Evolutionary conservation across 2,329 filamentous ascomycete genomes (phyloP).

Genomic region (Lachnellula hyalina): DNA sequence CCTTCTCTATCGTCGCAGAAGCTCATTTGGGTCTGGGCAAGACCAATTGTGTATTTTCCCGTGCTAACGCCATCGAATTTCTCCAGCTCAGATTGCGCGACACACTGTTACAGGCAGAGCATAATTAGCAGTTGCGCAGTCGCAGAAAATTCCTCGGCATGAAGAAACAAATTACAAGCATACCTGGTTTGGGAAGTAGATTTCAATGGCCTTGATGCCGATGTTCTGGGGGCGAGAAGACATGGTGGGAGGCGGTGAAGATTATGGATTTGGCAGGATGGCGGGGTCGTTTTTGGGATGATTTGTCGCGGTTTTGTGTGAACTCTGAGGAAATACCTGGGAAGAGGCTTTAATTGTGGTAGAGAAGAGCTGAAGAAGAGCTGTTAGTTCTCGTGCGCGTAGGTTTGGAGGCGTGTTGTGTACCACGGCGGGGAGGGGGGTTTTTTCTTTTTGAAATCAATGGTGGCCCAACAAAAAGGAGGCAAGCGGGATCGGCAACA

Average conservation of each 20-base stretch:
- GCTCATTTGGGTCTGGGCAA: conserved; percentile 87
- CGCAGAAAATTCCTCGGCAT: neutral
- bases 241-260: conserved; percentile 44
- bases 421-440: no score
- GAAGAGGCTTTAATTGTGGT: no score
- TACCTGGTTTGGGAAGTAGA: conserved; percentile 85
- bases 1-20: conserved; percentile 88
- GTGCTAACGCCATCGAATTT: conserved; percentile 78
- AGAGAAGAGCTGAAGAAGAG: no score
- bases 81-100: conserved; percentile 77
- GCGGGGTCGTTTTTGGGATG: neutral
- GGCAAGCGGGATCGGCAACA: no score
- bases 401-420: no score
- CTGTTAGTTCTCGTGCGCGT: no score
- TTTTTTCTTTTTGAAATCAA: no score
- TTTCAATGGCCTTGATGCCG: conserved; percentile 88
- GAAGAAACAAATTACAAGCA: conserved; percentile 29
- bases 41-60: conserved; percentile 87
- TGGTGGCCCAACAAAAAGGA: no score
- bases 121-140: conserved; percentile 15
- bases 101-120: conserved; percentile 52
- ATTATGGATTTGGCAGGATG: neutral
- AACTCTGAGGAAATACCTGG: neutral
- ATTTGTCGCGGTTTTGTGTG: neutral
- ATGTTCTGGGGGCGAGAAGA: conserved; percentile 76